Percentiles rank a stretch among this genome's conserved stretches.
Evolutionary conservation across 1,284 basidiomycete species (phyloP).

Genomic region (Hymenochaete sp.): DNA sequence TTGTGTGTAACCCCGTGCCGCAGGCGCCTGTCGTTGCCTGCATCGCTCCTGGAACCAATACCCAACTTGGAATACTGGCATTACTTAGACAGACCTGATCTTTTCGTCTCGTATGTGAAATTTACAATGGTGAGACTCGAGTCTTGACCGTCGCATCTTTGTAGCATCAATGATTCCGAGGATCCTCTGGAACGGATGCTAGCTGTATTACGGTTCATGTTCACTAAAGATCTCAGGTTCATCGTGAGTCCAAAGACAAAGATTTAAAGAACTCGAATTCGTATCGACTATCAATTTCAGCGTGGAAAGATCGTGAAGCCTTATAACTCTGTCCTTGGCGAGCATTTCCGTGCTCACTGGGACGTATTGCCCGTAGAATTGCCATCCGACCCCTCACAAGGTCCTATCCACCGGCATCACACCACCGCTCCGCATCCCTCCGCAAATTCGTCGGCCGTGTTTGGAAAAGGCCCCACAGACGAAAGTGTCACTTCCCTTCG

Average conservation of each 20-base stretch:
- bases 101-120: conserved; percentile 73
- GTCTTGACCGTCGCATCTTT: conserved; percentile 4
- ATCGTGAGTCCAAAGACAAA: conserved; percentile 71
- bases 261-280: too few relatives aligned
- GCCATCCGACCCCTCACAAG: conserved; percentile 37
- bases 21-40: conserved; percentile 84
- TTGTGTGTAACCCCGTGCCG: not conserved
- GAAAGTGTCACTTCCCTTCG: conserved; percentile 47
- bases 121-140: not conserved
- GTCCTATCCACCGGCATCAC: conserved; percentile 40
- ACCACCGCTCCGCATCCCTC: conserved; percentile 29
- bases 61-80: conserved; percentile 96
- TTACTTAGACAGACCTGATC: conserved; percentile 88
- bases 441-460: conserved; percentile 24
- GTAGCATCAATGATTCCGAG: conserved; percentile 78
- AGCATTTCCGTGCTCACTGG: conserved; percentile 88
- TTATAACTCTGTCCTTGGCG: conserved; percentile 90
- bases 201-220: conserved; percentile 79
- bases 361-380: conserved; percentile 54
- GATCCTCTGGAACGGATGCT: conserved; percentile 92
- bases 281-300: conserved; percentile 30
- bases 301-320: conserved; percentile 91
- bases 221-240: conserved; percentile 95
- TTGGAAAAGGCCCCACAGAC: conserved; percentile 36
- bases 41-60: conserved; percentile 83